Percentiles rank a stretch among this genome's conserved stretches.
Conservation (phyloP, 225 moss, liverwort and hornwort genomes). For the Antitrichia curtipendula region DNA sequence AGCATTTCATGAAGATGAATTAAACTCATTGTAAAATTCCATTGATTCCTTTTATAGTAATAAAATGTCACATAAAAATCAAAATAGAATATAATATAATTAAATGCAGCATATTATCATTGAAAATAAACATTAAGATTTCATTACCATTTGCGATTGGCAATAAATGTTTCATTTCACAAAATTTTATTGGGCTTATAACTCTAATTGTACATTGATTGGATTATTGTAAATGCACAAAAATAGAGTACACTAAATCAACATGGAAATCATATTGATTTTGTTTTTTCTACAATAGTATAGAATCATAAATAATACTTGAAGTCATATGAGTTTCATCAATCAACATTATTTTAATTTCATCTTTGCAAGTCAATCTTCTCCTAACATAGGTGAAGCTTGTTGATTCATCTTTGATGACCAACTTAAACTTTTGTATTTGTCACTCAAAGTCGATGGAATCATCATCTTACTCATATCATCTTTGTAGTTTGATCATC, state of each 20-base stretch:
- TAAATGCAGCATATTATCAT: fast-evolving
- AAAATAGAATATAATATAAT: not conserved
- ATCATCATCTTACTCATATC: not conserved
- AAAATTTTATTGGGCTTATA: not conserved
- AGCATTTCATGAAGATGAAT: not conserved
- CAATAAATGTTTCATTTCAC: not conserved
- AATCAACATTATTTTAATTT: not conserved
- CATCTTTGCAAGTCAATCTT: not conserved
- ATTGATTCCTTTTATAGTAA: not conserved
- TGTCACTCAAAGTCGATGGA: not conserved
- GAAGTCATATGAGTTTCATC: not conserved
- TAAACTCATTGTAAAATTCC: not conserved
- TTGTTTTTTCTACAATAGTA: not conserved
- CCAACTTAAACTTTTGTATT: not conserved
- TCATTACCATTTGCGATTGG: too few relatives aligned
- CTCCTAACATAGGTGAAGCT: fast-evolving
- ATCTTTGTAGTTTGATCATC: not conserved
- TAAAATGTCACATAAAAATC: not conserved
- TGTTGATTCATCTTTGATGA: not conserved
- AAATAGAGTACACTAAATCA: not conserved
- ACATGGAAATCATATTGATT: not conserved
- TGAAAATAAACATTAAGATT: not conserved
- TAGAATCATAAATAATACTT: not conserved
- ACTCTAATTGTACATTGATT: fast-evolving
- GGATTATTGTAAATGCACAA: not conserved